Base-by-base conservation (phyloP, 2,329 filamentous ascomycete genomes). In the Aspergillus proliferans region DNA sequence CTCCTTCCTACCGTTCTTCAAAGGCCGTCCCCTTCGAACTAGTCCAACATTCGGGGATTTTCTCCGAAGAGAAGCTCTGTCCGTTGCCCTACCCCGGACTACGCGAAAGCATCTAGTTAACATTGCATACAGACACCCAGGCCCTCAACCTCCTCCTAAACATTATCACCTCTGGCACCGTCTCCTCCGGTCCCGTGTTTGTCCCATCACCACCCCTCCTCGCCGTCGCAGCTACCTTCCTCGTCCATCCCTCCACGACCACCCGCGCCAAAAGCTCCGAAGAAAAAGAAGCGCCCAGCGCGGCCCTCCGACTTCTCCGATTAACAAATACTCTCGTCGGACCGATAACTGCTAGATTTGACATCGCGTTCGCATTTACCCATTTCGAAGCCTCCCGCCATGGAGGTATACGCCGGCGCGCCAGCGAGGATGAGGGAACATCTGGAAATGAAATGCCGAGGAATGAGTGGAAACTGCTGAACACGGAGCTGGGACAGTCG, bases 241-340 rank as follows among this genome's bases (percentile, higher is more conserved):
- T 85, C n/a, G 80, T 93, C 12, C 89, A 95, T 61, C 92, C 92
- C 0, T 72, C 75, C 21, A 81, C 87, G 55, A 96, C 91, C 1
- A 93, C 85, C 3, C 83, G 87, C 45, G 79, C 85, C 3, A 76
- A 78, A 24, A 80, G 82, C 7, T 61, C 71, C 10, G 83, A 86
- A 18, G 79, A 82, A 47, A 69, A 78, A 46, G 76, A 83, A 44
- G 80, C 87, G 8, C 76, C 88, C 2, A 78, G 83, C 47, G 75
- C 82, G 34, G 83, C 90, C 1, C 71, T 92, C 26, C 75, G 76
- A 34, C 87, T 93, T 50, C 76, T 97, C 2, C 83, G 81, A 46
- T 81, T 83, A 47, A 69, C 91, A 1, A 76, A 87, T 18, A 70
- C 71, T 0, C 76, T 83, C 3, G 78, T 86, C 12, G 87, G 88